These are phyloP conservation scores for Tricholoma terreum DNA, from an alignment of 768 basidiomycete species.

Conservation along the genomic window DNA sequence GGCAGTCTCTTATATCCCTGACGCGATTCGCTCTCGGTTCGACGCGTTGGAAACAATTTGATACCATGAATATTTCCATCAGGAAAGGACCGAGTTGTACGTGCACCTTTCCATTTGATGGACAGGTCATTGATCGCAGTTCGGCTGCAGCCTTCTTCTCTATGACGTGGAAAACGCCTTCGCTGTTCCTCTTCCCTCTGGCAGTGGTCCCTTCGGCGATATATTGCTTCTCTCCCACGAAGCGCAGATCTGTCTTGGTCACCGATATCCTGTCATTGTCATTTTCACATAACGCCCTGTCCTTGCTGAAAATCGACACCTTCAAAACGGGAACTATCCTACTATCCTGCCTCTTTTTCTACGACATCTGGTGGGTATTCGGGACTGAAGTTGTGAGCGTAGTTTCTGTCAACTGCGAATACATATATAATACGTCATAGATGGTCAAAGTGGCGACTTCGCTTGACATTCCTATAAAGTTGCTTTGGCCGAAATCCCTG, in stretches of 20 bases:
- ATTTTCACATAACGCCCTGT: constrained; percentile 77
- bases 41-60: constrained; percentile 55
- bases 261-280: constrained; percentile 76
- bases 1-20: constrained; percentile 51
- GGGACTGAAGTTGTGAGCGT: constrained; percentile 75
- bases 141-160: constrained; percentile 29
- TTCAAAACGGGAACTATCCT: constrained; percentile 85
- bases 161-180: constrained; percentile 56
- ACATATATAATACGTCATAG: constrained; percentile 33
- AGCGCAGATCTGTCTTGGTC: constrained; percentile 63
- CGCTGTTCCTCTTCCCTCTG: constrained; percentile 53
- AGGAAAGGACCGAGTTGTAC: constrained; percentile 47
- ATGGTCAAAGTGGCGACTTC: constrained; percentile 93
- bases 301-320: constrained; percentile 80
- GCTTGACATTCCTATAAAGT: constrained; percentile 91
- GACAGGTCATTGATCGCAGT: constrained; percentile 10
- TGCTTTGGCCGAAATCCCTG: constrained; percentile 79
- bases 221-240: constrained; percentile 46
- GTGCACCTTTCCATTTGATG: constrained; percentile 12
- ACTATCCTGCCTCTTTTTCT: constrained; percentile 81
- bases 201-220: constrained; percentile 62
- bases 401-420: background rate
- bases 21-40: constrained; percentile 47
- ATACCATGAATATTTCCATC: constrained; percentile 41
- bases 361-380: constrained; percentile 96